Conservation (phyloP, 1,284 basidiomycete species). For the Pascua guehoae region DNA sequence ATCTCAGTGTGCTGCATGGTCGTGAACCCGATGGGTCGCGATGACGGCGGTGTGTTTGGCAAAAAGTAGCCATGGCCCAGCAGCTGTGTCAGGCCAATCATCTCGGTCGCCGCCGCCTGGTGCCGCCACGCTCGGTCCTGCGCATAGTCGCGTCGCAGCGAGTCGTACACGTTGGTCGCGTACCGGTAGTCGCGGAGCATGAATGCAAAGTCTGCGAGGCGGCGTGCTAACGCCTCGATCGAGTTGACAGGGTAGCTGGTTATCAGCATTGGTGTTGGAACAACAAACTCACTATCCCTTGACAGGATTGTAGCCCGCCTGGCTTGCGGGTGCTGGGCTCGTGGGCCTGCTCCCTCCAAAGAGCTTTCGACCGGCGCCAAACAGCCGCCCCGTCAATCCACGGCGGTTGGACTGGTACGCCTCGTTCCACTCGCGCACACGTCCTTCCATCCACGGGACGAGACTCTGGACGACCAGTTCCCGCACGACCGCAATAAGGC, state of each 20-base stretch:
- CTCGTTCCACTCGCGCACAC: constrained; percentile 91
- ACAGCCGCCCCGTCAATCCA: constrained; percentile 83
- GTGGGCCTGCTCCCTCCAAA: constrained; percentile 49
- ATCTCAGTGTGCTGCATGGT: constrained; percentile 46
- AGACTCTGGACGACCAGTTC: constrained; percentile 89
- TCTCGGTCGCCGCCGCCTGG: constrained; percentile 49
- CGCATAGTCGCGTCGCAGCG: constrained; percentile 65
- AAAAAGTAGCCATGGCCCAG: constrained; percentile 41
- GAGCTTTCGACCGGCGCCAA: constrained; percentile 61
- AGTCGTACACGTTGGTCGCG: constrained; percentile 80
- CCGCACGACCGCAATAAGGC: constrained; percentile 74
- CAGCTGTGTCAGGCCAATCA: constrained; percentile 48
- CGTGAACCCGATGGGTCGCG: constrained; percentile 22
- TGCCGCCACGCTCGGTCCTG: constrained; percentile 49
- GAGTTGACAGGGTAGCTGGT: constrained; percentile 50
- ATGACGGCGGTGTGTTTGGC: constrained; percentile 32
- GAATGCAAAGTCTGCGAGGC: constrained; percentile 94
- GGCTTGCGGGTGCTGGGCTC: constrained; percentile 34
- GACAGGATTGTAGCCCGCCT: constrained; percentile 38
- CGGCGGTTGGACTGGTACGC: constrained; percentile 77
- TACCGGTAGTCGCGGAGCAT: constrained; percentile 85
- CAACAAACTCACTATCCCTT: constrained; percentile 41
- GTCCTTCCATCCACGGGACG: constrained; percentile 94
- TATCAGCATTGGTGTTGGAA: neutral
- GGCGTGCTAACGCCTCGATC: constrained; percentile 52